These are phyloP conservation scores for Teratosphaeria epicoccoides DNA, from an alignment of 2,329 filamentous ascomycete genomes.

Conservation along the genomic window DNA sequence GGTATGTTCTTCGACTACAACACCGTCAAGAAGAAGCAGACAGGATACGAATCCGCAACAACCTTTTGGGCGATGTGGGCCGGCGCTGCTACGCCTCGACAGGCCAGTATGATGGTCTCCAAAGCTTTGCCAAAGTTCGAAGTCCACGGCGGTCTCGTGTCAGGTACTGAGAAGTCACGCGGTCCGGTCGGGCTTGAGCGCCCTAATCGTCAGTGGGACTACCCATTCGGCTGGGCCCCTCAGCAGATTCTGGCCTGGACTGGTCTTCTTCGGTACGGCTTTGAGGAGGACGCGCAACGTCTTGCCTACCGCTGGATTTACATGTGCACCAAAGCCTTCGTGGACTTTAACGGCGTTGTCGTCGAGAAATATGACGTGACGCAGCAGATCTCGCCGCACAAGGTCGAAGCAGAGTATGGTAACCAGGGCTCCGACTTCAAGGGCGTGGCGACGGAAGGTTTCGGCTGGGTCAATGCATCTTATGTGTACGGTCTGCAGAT, in stretches of 20 bases:
- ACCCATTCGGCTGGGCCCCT: slow-evolving; percentile 94
- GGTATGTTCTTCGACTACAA: slow-evolving; percentile 99
- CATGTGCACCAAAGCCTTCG: slow-evolving; percentile 97
- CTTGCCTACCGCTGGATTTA: slow-evolving; percentile 94
- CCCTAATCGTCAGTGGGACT: slow-evolving; percentile 97
- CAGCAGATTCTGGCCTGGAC: slow-evolving; percentile 99
- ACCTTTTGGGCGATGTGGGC: slow-evolving; percentile 98
- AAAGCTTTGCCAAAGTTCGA: slow-evolving; percentile 82
- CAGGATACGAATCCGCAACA: slow-evolving; percentile 78
- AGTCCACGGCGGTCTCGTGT: slow-evolving; percentile 73
- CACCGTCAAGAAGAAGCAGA: slow-evolving; percentile 69
- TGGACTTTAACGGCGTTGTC: slow-evolving; percentile 95
- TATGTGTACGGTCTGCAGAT: slow-evolving; percentile 90
- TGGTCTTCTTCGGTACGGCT: slow-evolving; percentile 81
- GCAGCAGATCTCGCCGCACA: slow-evolving; percentile 75
- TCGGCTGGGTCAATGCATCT: slow-evolving; percentile 98
- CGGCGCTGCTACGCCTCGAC: slow-evolving; percentile 71
- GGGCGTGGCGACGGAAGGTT: slow-evolving; percentile 89
- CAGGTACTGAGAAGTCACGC: slow-evolving; percentile 80
- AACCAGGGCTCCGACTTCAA: slow-evolving; percentile 95
- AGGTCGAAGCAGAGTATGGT: slow-evolving; percentile 92
- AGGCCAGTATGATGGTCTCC: slow-evolving; percentile 72
- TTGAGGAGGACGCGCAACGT: slow-evolving; percentile 77
- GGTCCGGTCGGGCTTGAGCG: slow-evolving; percentile 68
- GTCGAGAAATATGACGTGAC: slow-evolving; percentile 99